Evolutionary conservation across 768 basidiomycete species (phyloP).

Genomic region (Lactarius psammicola): DNA sequence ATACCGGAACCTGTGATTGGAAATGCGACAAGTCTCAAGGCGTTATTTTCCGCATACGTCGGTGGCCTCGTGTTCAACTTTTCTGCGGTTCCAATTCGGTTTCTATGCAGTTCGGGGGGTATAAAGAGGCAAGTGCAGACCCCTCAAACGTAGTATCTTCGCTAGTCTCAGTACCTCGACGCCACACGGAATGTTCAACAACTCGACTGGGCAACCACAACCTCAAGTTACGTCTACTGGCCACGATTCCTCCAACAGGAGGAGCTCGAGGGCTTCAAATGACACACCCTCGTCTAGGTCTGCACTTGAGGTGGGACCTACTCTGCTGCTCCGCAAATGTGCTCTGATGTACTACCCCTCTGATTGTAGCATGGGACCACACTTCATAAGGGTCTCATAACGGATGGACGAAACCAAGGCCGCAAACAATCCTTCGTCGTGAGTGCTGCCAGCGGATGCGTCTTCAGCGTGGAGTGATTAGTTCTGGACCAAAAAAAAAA

Average conservation of each 20-base stretch:
- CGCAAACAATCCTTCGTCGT: background rate
- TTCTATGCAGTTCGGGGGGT: background rate
- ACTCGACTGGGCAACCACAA: background rate
- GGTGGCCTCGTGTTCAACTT: background rate
- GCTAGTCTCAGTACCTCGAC: background rate
- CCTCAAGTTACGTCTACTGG: background rate
- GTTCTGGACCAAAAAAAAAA: background rate
- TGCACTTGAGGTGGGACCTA: background rate
- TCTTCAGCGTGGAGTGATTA: background rate
- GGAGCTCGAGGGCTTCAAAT: background rate
- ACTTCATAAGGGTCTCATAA: background rate
- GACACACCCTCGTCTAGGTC: background rate
- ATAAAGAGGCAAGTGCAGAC: conserved; percentile 2
- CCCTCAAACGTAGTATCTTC: background rate
- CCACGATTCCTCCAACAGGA: background rate
- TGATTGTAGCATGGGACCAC: background rate
- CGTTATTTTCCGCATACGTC: background rate
- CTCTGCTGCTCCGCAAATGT: background rate
- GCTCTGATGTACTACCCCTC: background rate
- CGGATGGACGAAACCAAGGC: background rate
- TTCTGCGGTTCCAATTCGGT: background rate
- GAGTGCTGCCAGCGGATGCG: background rate
- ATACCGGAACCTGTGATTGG: background rate
- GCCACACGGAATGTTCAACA: background rate
- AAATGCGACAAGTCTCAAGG: background rate